Conservation (phyloP, 148 eudicot species). For the Chenopodium album region DNA sequence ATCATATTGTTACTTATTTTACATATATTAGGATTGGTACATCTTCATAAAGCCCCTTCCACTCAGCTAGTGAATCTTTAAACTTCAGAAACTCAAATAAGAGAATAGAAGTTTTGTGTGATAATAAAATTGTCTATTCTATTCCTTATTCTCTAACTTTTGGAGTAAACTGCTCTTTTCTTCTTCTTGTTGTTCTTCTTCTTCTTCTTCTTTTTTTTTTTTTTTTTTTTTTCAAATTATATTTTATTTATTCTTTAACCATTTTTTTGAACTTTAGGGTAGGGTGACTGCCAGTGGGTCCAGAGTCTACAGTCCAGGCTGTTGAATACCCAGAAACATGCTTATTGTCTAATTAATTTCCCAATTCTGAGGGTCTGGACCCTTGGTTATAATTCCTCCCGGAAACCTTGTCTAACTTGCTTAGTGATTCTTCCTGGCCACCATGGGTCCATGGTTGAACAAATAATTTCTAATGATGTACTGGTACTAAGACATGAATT, state of each 20-base stretch:
- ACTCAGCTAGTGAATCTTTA: neutral
- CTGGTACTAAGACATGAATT: neutral
- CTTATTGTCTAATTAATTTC: constrained; percentile 13
- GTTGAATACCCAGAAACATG: constrained; percentile 18
- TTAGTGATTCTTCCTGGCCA: too few relatives aligned
- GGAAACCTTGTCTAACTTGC: neutral
- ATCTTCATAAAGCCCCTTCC: neutral
- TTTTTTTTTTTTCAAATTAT: neutral
- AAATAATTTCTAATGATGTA: neutral
- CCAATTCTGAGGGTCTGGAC: neutral
- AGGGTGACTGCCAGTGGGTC: neutral
- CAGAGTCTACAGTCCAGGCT: constrained; percentile 4
- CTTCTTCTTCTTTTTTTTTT: neutral
- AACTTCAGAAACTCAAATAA: constrained; percentile 12
- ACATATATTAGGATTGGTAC: neutral
- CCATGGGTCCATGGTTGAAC: neutral
- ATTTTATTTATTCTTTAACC: neutral
- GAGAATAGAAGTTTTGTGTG: neutral
- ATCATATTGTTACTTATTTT: neutral
- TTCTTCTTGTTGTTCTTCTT: neutral
- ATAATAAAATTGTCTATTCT: neutral
- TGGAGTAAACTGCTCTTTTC: neutral
- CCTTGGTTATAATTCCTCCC: neutral
- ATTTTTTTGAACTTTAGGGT: neutral
- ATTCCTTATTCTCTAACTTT: neutral